Evolutionary conservation across 208 protist species (phyloP).

Genomic region (Herpetomonas samuelpessoai): DNA sequence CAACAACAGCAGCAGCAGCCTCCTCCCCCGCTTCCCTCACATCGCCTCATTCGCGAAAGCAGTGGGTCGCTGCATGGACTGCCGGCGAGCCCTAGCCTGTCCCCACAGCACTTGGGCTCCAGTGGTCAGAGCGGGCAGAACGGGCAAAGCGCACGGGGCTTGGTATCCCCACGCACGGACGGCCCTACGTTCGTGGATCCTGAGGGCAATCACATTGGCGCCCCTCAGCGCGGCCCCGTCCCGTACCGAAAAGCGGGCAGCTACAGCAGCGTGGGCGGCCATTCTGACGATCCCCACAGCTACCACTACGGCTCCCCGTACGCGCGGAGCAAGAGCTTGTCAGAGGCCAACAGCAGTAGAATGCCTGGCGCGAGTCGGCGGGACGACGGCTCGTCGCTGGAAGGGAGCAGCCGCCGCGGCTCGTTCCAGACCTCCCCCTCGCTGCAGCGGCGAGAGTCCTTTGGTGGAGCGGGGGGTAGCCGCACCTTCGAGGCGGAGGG

Average conservation of each 20-base stretch:
- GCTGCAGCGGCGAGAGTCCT: not conserved
- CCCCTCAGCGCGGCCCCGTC: not conserved
- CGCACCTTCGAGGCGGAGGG: not conserved
- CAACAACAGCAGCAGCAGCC: not conserved
- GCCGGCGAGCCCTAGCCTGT: not conserved
- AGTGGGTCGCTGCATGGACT: not conserved
- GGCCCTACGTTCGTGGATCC: not conserved
- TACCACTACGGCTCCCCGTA: not conserved
- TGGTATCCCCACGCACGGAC: not conserved
- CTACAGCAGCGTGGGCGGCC: not conserved
- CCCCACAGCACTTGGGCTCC: not conserved
- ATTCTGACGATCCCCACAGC: not conserved
- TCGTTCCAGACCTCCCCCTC: not conserved
- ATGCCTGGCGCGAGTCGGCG: not conserved
- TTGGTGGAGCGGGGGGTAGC: not conserved
- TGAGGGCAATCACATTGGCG: not conserved
- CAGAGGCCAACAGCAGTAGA: not conserved
- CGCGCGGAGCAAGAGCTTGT: not conserved
- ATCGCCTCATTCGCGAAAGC: not conserved
- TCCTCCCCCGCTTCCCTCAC: not conserved
- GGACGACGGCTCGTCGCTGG: not conserved
- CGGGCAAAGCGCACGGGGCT: not conserved
- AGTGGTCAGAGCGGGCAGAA: not conserved
- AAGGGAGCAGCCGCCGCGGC: not conserved
- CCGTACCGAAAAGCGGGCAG: not conserved